Percentiles rank a stretch among this genome's conserved stretches.
Conservation (phyloP, 345 rosid species). For the Anacardium occidentale region DNA sequence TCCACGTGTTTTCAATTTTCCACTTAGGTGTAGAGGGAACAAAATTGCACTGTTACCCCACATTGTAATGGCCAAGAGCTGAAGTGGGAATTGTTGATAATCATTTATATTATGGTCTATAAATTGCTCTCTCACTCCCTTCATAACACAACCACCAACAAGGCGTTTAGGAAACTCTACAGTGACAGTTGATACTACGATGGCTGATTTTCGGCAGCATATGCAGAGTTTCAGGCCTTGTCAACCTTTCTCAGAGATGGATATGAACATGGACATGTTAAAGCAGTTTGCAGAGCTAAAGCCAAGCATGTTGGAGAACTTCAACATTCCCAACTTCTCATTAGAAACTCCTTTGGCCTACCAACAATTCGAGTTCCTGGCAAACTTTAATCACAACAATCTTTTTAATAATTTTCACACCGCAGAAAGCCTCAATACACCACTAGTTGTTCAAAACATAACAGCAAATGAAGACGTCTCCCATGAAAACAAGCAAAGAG, state of each 20-base stretch:
- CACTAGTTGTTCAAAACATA: constrained; percentile 6
- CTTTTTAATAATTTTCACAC: constrained; percentile 8
- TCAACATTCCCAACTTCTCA: constrained; percentile 25
- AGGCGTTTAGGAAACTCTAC: background rate
- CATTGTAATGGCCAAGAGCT: background rate
- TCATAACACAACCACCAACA: constrained; percentile 12
- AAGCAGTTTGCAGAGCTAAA: constrained; percentile 36
- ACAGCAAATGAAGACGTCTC: constrained; percentile 18
- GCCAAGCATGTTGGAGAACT: constrained; percentile 29
- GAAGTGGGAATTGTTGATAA: background rate
- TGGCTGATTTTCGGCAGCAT: constrained; percentile 36
- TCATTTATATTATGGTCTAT: background rate
- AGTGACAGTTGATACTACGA: background rate
- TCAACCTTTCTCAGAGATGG: constrained; percentile 28
- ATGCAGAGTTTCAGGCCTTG: constrained; percentile 30
- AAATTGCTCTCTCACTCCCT: constrained; percentile 10
- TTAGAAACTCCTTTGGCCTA: constrained; percentile 26
- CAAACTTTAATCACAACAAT: constrained; percentile 11
- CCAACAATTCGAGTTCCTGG: constrained; percentile 27
- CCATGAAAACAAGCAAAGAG: constrained; percentile 26
- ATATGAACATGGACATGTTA: constrained; percentile 30
- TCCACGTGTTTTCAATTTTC: constrained; percentile 21
- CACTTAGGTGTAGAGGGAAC: constrained; percentile 30
- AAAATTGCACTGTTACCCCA: constrained; percentile 19
- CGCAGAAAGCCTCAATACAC: constrained; percentile 12